phyloP scores from a whole-genome alignment of 352 stramenopile species.

The Phytophthora macrochlamydospora region DNA sequence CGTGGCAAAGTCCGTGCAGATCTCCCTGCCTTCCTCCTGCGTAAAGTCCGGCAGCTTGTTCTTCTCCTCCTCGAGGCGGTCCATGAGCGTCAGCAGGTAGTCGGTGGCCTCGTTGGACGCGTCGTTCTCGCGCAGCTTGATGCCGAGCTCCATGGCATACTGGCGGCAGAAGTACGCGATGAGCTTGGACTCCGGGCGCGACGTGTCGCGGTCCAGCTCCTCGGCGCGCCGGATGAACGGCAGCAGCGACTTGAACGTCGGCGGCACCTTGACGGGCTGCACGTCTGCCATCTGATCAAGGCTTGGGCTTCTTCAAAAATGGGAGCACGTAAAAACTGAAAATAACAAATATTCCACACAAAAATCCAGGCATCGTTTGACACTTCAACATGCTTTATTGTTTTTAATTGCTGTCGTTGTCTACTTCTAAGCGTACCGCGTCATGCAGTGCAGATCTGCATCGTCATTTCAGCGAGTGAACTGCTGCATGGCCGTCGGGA shows the following conservation, averaged over 20 bases:
- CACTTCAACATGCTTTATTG: not conserved
- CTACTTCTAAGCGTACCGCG: constrained; percentile 1
- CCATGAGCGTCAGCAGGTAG: constrained; percentile 91
- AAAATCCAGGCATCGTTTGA: too few species aligned
- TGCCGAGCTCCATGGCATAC: constrained; percentile 89
- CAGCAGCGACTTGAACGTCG: constrained; percentile 94
- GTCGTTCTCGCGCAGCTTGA: constrained; percentile 86
- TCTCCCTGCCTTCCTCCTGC: constrained; percentile 91
- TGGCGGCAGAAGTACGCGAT: constrained; percentile 95
- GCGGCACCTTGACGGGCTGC: constrained; percentile 81
- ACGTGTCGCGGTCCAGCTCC: constrained; percentile 93
- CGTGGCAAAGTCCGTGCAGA: constrained; percentile 88
- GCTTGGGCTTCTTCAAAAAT: constrained; percentile 8
- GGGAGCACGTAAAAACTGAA: not conserved
- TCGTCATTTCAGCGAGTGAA: constrained; percentile 14
- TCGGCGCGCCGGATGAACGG: constrained; percentile 94
- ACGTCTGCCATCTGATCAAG: constrained; percentile 49
- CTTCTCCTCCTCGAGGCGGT: constrained; percentile 93
- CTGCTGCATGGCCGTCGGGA: constrained; percentile 43
- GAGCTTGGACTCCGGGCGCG: constrained; percentile 91
- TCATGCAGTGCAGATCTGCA: not conserved
- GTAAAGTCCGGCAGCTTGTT: constrained; percentile 89
- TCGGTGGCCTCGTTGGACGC: constrained; percentile 80
- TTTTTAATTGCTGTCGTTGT: not conserved
- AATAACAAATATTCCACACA: not conserved